A percentile compares a stretch with the other conserved stretches of the same genome.
Conservation (phyloP, 2,329 filamentous ascomycete species). For the Paracoccidioides brasiliensis region DNA sequence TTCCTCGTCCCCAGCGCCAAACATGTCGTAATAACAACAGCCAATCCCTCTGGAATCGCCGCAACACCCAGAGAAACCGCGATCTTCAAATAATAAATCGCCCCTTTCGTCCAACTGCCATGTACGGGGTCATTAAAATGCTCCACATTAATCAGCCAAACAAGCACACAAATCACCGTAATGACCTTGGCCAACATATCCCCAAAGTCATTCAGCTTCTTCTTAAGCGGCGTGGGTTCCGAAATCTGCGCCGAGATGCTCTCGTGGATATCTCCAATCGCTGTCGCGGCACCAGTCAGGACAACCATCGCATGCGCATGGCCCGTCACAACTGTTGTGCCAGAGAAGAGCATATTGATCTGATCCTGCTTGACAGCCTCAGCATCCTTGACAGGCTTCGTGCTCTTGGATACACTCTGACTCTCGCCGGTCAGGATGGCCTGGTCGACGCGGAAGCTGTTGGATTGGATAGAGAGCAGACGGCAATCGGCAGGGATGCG, state of each 20-base stretch:
- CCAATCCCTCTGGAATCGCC: conserved; percentile 92
- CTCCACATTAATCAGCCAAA: conserved; percentile 97
- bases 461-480: conserved; percentile 80
- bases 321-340: conserved; percentile 90
- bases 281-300: conserved; percentile 76
- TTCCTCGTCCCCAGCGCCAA: conserved; percentile 90
- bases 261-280: conserved; percentile 97
- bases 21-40: conserved; percentile 98
- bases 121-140: conserved; percentile 94
- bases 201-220: conserved; percentile 97
- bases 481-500: conserved; percentile 92
- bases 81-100: conserved; percentile 99
- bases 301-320: conserved; percentile 85
- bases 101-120: conserved; percentile 87
- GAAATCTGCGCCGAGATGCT: conserved; percentile 98
- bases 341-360: conserved; percentile 94
- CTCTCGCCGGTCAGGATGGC: conserved; percentile 95
- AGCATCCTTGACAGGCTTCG: conserved; percentile 53
- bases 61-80: conserved; percentile 95
- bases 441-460: conserved; percentile 93
- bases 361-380: conserved; percentile 95
- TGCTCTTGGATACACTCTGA: conserved; percentile 87
- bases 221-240: conserved; percentile 90
- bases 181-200: conserved; percentile 96
- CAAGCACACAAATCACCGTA: conserved; percentile 86